Percentiles rank a stretch among this genome's conserved stretches.
Evolutionary conservation across 352 stramenopile genomes (phyloP).

Genomic region (Phytophthora chlamydospora): DNA sequence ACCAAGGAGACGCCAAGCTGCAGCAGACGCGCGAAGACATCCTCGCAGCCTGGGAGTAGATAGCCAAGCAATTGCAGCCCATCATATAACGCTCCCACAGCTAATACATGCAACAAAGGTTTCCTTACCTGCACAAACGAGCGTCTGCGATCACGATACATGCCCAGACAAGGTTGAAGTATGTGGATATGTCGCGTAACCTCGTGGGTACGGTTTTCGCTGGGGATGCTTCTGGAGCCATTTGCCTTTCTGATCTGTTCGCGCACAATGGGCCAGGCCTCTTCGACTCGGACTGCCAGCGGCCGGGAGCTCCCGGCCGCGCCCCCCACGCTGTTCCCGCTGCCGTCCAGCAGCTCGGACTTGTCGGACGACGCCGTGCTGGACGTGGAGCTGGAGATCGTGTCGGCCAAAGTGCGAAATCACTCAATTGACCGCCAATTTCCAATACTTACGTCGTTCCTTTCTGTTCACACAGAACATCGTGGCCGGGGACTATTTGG

Average conservation of each 20-base stretch:
- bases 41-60: conserved; percentile 31
- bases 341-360: conserved; percentile 26
- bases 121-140: too few species aligned
- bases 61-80: too few species aligned
- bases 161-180: too few species aligned
- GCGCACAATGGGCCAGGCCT: conserved; percentile 32
- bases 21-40: conserved; percentile 34
- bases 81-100: background rate
- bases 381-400: conserved; percentile 43
- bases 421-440: background rate
- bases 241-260: conserved; percentile 11
- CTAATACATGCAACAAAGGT: too few species aligned
- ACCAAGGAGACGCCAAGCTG: conserved; percentile 17
- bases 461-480: conserved; percentile 19
- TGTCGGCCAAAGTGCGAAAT: conserved; percentile 41
- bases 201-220: too few species aligned
- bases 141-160: too few species aligned
- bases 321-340: conserved; percentile 20
- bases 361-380: conserved; percentile 25
- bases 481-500: conserved; percentile 39
- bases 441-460: conserved; percentile 1
- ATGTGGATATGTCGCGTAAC: too few species aligned
- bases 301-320: background rate
- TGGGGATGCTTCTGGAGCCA: too few species aligned
- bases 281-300: conserved; percentile 12